Conservation (phyloP, 2,329 filamentous ascomycete genomes). For the Exophiala aquamarina region DNA sequence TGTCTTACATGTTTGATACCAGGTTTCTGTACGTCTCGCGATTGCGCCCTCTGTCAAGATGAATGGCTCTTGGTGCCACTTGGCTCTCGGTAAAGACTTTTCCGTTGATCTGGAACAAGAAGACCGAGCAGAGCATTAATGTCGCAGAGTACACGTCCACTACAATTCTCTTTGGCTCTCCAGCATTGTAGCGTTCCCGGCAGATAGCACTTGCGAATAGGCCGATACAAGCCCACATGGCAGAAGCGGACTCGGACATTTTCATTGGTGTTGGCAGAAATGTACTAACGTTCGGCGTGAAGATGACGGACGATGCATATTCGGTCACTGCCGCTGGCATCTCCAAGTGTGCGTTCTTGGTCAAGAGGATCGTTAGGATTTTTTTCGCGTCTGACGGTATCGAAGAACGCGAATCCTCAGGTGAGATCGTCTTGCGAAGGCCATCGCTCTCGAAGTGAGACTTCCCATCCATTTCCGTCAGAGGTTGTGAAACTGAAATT, state of each 20-base stretch:
- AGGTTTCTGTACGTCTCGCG: constrained; percentile 1
- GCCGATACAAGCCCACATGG: constrained; percentile 3
- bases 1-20: constrained; percentile 5
- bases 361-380: constrained; percentile 1
- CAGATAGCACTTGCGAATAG: constrained; percentile 4
- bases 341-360: constrained; percentile 1
- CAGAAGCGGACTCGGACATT: constrained; percentile 3
- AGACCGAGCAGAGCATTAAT: constrained; percentile 4
- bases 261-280: constrained; percentile 5
- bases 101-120: constrained; percentile 5
- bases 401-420: constrained; percentile 2
- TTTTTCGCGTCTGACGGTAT: constrained; percentile 1
- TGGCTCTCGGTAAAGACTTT: constrained; percentile 3
- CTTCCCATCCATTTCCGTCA: constrained; percentile 1
- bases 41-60: constrained; percentile 3
- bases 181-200: constrained; percentile 20
- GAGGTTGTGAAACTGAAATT: background rate
- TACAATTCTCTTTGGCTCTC: constrained; percentile 26
- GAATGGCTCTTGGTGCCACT: constrained; percentile 2
- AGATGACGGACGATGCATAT: constrained; percentile 3
- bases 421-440: constrained; percentile 1
- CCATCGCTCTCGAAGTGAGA: constrained; percentile 1
- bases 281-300: constrained; percentile 1
- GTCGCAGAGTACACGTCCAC: constrained; percentile 8
- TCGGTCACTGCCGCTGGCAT: constrained; percentile 5